phyloP scores from a whole-genome alignment of 768 basidiomycete species.

The Lactarius psammicola region DNA sequence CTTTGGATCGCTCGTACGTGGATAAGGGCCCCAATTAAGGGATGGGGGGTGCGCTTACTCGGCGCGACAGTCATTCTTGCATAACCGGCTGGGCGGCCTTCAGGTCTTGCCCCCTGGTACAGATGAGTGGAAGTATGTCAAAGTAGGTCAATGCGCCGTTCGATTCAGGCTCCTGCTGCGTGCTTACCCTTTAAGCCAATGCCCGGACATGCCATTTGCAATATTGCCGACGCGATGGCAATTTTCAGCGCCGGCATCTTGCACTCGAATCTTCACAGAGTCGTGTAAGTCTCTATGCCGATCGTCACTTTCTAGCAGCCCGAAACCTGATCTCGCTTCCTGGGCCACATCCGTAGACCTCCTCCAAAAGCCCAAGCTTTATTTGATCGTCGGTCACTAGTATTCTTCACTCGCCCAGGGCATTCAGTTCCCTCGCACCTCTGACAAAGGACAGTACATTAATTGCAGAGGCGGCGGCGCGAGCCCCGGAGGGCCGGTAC shows the following conservation, averaged over 20 bases:
- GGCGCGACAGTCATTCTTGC: slow-evolving; percentile 3
- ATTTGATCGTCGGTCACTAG: slow-evolving; percentile 63
- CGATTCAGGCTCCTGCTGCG: too few relatives aligned
- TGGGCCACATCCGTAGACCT: slow-evolving; percentile 36
- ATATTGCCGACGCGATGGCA: slow-evolving; percentile 37
- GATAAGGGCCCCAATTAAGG: neutral
- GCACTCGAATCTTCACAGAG: slow-evolving; percentile 37
- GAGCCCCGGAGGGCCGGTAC: slow-evolving; percentile 37
- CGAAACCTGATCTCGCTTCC: neutral
- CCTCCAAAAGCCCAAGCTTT: slow-evolving; percentile 57
- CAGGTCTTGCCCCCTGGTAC: slow-evolving; percentile 1
- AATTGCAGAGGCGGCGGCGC: slow-evolving; percentile 45
- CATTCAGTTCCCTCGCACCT: slow-evolving; percentile 51
- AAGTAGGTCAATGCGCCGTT: neutral
- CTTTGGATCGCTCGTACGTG: slow-evolving; percentile 35
- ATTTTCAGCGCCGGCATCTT: slow-evolving; percentile 37
- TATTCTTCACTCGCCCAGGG: slow-evolving; percentile 68
- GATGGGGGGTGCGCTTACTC: neutral
- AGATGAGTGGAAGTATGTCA: slow-evolving; percentile 16
- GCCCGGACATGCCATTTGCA: slow-evolving; percentile 37
- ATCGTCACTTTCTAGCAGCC: neutral
- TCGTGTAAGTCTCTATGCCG: slow-evolving; percentile 29
- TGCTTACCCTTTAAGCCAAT: slow-evolving; percentile 29
- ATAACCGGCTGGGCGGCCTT: slow-evolving; percentile 9
- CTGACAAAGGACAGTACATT: slow-evolving; percentile 50